Conservation (phyloP, 2,329 filamentous ascomycete genomes). For the Epichloe typhina region DNA sequence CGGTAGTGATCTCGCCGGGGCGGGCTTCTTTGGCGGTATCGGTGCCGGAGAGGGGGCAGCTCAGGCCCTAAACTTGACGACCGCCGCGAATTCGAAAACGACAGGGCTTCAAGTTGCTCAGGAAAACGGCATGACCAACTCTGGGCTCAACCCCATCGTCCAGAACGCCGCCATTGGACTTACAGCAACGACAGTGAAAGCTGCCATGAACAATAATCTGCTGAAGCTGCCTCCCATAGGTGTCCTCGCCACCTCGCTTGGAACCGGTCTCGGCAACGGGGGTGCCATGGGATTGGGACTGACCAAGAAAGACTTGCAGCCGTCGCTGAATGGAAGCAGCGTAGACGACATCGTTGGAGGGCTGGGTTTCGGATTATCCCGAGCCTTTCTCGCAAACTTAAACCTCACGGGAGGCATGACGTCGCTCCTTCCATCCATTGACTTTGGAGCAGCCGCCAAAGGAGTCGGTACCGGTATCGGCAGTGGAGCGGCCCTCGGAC, state of each 20-base stretch:
- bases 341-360: slow-evolving; percentile 12
- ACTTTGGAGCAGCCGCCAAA: slow-evolving; percentile 2
- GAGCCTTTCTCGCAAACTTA: slow-evolving; percentile 14
- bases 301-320: slow-evolving; percentile 6
- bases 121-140: slow-evolving; percentile 16
- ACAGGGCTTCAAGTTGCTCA: slow-evolving; percentile 11
- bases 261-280: slow-evolving; percentile 13
- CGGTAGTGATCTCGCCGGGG: slow-evolving; percentile 5
- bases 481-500: not conserved
- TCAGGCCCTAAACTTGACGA: slow-evolving; percentile 12
- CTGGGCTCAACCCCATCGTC: slow-evolving; percentile 17
- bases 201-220: slow-evolving; percentile 10
- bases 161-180: slow-evolving; percentile 18
- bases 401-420: slow-evolving; percentile 7
- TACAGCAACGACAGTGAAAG: slow-evolving; percentile 14
- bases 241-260: slow-evolving; percentile 11
- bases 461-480: slow-evolving; percentile 3
- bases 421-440: slow-evolving; percentile 4
- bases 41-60: slow-evolving; percentile 13
- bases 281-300: slow-evolving; percentile 13
- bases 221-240: slow-evolving; percentile 9
- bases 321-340: slow-evolving; percentile 10
- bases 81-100: slow-evolving; percentile 6
- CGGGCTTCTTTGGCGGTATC: slow-evolving; percentile 14
- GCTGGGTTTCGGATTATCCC: slow-evolving; percentile 17